These are phyloP conservation scores for Candida sp. DNA, from an alignment of 1,139 yeast species.

Conservation along the genomic window DNA sequence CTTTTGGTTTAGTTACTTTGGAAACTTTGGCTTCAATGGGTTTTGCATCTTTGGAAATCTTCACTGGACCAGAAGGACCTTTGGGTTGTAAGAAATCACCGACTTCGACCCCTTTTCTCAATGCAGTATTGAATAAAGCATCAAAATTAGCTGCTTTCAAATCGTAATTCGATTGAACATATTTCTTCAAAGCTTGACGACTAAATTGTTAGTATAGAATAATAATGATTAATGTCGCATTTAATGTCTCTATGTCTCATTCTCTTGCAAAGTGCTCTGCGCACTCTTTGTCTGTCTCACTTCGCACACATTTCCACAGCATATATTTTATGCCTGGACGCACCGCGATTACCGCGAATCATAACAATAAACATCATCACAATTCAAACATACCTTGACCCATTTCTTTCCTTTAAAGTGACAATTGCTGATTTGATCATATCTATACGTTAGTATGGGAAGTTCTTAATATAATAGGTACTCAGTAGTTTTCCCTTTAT, in stretches of 20 bases:
- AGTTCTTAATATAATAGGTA: no score
- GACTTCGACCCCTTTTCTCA: constrained; percentile 75
- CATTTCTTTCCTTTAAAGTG: constrained; percentile 76
- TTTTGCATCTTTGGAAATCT: constrained; percentile 41
- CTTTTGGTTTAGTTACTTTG: constrained; percentile 16
- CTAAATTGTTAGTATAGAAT: constrained; percentile 24
- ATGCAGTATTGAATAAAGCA: constrained; percentile 70
- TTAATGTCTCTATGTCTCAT: no score
- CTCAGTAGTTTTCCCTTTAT: no score
- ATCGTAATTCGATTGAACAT: constrained; percentile 60
- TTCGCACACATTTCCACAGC: no score
- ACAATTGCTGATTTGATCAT: constrained; percentile 75
- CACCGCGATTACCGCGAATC: no score
- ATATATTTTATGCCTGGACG: no score
- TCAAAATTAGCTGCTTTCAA: constrained; percentile 66
- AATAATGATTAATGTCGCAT: no score
- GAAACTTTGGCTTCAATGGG: constrained; percentile 7
- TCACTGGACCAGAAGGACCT: constrained; percentile 79
- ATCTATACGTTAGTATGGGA: constrained; percentile 44
- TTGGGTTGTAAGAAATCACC: constrained; percentile 85
- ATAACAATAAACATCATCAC: no score
- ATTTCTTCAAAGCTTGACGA: constrained; percentile 76
- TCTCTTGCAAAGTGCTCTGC: no score
- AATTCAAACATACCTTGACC: constrained; percentile 62
- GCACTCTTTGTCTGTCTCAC: no score